Percentiles rank a stretch among this genome's conserved stretches.
Evolutionary conservation across 345 rosid species (phyloP).

Genomic region (Adansonia digitata): DNA sequence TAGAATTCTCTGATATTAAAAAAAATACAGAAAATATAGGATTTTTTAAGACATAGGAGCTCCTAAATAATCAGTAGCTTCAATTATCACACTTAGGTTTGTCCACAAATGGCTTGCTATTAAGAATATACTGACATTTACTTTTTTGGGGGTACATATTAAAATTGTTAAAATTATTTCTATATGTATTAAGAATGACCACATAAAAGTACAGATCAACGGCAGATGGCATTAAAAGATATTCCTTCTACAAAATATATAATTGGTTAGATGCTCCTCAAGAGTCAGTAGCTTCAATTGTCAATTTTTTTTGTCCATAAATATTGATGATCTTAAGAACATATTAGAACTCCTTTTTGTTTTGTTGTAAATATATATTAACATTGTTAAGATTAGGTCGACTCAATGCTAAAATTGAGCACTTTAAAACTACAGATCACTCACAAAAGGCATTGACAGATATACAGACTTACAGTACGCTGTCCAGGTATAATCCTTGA

Average conservation of each 20-base stretch:
- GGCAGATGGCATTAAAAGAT: neutral
- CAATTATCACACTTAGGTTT: slow-evolving; percentile 2
- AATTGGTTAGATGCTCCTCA: neutral
- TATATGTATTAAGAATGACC: neutral
- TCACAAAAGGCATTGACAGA: neutral
- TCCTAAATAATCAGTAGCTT: neutral
- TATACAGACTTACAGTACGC: slow-evolving; percentile 56
- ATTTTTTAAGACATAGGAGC: neutral
- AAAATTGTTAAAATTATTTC: neutral
- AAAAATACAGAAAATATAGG: neutral
- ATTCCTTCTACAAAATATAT: neutral
- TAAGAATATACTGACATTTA: neutral
- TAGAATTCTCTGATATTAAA: neutral
- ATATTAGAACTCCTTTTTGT: neutral
- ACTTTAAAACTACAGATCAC: neutral
- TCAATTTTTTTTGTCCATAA: neutral
- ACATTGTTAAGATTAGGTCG: neutral
- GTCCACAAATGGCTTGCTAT: neutral
- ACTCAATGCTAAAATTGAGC: neutral
- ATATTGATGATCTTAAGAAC: neutral
- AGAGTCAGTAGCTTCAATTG: neutral
- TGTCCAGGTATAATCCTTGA: slow-evolving; percentile 76
- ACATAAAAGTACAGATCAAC: neutral
- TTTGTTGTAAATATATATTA: neutral
- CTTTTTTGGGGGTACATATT: too few relatives aligned